Base-by-base conservation (phyloP, 352 stramenopile species). In the Pythium oligandrum region DNA sequence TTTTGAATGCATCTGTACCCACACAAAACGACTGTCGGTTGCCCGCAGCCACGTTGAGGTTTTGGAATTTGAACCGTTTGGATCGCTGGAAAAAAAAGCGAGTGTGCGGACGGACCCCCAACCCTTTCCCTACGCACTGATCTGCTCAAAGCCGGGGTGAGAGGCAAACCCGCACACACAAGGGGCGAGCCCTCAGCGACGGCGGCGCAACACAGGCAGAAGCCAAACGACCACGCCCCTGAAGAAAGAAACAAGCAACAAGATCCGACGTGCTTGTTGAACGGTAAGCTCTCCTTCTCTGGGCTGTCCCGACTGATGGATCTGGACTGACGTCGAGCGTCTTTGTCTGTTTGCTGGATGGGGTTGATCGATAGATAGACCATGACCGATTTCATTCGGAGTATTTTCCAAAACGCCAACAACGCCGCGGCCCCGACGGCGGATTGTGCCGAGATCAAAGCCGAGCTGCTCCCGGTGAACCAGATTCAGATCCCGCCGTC, bases 381-480 rank as follows among this genome's bases (percentile, higher is more conserved):
- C 40, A 90, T 90, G 79, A 90, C 79, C 10, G 79, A 90, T 37
- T 88, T 88, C 40, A 81, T 90, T 50, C 79, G 79, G 55, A 90
- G 63, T 40, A 90, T 90, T 61, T 72, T 75, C 53, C 76, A 76
- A 51, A 81, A 63, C n/a, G 17, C 43, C 17, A 32, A n/a, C 43
- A 48, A 6, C 17, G 43, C 43, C 6, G 43, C 17, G 37, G 48
- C 48, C 17, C 26, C 53, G 36, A 44, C 57, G 8, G 17, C 54
- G 44, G 31, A 43, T 6, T n/a, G 48, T 4, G 34, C 53, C 6
- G 38, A 32, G 4, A 6, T 37, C 9, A 35, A 40, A 9, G 45
- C 52, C 44, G 12, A 8, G 38, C 38, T 42, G 7, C 7, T 42
- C 12, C 76, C 75, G 5, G 73, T 90, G 44, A 66, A 86, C 57